Evolutionary conservation across 2,329 filamentous ascomycete species (phyloP), one percentile per base, ranked within the genome.

Genomic region (Tolypocladium ophioglossoides): DNA sequence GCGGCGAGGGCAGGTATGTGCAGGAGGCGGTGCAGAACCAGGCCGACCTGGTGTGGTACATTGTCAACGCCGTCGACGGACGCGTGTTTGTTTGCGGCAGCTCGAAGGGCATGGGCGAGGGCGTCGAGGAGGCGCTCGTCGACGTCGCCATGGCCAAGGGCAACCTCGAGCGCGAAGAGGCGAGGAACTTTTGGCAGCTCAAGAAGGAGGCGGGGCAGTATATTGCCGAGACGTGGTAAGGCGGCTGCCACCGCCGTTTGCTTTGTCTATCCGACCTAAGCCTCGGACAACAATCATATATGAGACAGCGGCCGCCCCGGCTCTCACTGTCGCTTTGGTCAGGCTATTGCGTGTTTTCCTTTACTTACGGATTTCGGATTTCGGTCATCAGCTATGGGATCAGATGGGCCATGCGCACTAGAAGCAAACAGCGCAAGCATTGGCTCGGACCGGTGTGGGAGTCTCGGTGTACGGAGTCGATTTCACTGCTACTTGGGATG

Each of bases 21-120:
- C 94, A 99, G 68, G 94, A 99, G 64, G 94, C 97, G 70, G 92
- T 99, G 10, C 78, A 82, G 12, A 80, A 89, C 59, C 94, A 97
- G 69, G 89, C 91, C 2, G 94, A 97, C 66, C 80, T 97, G n/a
- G 92, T 97, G 18, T 99, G 94, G 94, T 95, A 90, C 69, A 91
- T 97, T 59, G 88, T 95, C 76, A 97, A 97, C 69, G 85, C 91
- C 2, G 78, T 97, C n/a, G 94, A 99, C 64, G 94, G 94, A 1
- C 85, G 94, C 52, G 85, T 97, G 52, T 99, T 99, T 68, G 94
- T 99, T 55, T 99, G 94, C 69, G 94, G 94, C 51, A 95, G 88
- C 71, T 91, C 85, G 65, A 91, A 89, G 74, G 94, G 94, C 54
- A 99, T 99, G 94, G 94, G 94, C 56, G 94, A 97, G 70, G 94